These are phyloP conservation scores for Drechmeria coniospora DNA, from an alignment of 2,329 filamentous ascomycete species.

Conservation along the genomic window DNA sequence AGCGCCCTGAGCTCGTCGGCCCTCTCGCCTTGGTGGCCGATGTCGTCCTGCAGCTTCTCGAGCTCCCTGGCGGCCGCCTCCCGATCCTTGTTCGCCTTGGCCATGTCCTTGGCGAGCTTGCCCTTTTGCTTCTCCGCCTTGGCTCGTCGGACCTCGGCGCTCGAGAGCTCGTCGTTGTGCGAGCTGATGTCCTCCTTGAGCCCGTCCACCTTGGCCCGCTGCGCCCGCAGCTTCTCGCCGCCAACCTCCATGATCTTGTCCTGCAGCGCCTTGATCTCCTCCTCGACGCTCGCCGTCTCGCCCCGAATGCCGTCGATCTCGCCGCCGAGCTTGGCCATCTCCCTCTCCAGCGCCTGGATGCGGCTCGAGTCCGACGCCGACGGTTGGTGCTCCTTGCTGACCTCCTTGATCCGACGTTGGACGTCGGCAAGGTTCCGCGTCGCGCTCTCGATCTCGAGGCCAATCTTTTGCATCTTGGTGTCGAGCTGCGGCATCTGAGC, in stretches of 20 bases:
- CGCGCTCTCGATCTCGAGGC: constrained; percentile 75
- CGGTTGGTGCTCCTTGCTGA: constrained; percentile 65
- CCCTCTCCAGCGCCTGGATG: constrained; percentile 58
- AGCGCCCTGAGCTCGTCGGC: constrained; percentile 56
- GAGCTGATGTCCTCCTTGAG: constrained; percentile 74
- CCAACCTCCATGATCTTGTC: constrained; percentile 98
- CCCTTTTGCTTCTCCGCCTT: constrained; percentile 86
- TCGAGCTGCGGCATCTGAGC: constrained; percentile 72
- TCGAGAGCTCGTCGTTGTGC: constrained; percentile 68
- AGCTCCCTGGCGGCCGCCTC: constrained; percentile 56
- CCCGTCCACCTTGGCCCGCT: constrained; percentile 81
- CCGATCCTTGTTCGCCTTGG: constrained; percentile 66
- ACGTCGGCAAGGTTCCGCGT: constrained; percentile 73
- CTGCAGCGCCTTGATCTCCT: constrained; percentile 83
- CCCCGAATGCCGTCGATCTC: constrained; percentile 67
- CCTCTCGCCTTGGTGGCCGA: constrained; percentile 59
- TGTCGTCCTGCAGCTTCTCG: constrained; percentile 63
- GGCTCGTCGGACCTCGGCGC: constrained; percentile 71
- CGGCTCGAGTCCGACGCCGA: constrained; percentile 68
- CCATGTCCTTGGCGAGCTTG: constrained; percentile 74
- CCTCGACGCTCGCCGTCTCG: constrained; percentile 81
- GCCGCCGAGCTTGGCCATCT: constrained; percentile 56
- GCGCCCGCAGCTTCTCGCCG: constrained; percentile 77
- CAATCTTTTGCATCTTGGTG: constrained; percentile 81
- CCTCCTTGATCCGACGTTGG: constrained; percentile 70